Evolutionary conservation across 768 basidiomycete genomes (phyloP).

Genomic region (Leucogyrophana mollusca): DNA sequence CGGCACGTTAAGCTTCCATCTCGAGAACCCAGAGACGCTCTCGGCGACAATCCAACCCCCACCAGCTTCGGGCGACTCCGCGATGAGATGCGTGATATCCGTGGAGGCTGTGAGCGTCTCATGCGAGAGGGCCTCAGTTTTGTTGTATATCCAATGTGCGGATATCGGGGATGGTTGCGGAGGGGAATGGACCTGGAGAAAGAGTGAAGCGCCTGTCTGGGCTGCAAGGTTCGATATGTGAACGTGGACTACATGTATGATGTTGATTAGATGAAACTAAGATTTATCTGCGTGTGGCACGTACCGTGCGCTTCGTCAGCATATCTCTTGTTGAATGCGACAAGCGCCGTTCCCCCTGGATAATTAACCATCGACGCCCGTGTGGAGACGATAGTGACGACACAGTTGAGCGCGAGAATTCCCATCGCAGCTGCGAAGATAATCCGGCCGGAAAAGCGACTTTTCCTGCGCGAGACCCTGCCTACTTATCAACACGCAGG

Average conservation of each 20-base stretch:
- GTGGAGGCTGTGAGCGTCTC: slow-evolving; percentile 36
- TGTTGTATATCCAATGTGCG: slow-evolving; percentile 88
- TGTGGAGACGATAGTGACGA: slow-evolving; percentile 51
- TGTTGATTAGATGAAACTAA: slow-evolving; percentile 4
- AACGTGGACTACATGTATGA: slow-evolving; percentile 58
- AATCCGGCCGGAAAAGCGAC: slow-evolving; percentile 43
- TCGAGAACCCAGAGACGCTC: slow-evolving; percentile 43
- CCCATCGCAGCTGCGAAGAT: slow-evolving; percentile 44
- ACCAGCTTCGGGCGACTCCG: slow-evolving; percentile 38
- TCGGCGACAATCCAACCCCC: slow-evolving; percentile 43
- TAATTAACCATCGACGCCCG: slow-evolving; percentile 75
- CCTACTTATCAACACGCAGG: background rate
- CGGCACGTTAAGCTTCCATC: slow-evolving; percentile 33
- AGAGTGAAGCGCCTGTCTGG: slow-evolving; percentile 89
- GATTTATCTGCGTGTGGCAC: background rate
- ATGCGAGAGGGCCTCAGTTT: slow-evolving; percentile 65
- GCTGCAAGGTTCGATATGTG: slow-evolving; percentile 85
- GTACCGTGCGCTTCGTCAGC: slow-evolving; percentile 22
- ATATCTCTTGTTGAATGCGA: slow-evolving; percentile 55
- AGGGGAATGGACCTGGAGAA: slow-evolving; percentile 66
- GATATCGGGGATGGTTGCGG: slow-evolving; percentile 48
- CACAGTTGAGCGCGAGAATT: slow-evolving; percentile 52
- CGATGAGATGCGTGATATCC: slow-evolving; percentile 62
- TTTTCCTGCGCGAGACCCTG: slow-evolving; percentile 52
- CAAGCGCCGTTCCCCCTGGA: slow-evolving; percentile 80